phyloP scores from a whole-genome alignment of 768 basidiomycete genomes.

The Lactarius hatsudake region DNA sequence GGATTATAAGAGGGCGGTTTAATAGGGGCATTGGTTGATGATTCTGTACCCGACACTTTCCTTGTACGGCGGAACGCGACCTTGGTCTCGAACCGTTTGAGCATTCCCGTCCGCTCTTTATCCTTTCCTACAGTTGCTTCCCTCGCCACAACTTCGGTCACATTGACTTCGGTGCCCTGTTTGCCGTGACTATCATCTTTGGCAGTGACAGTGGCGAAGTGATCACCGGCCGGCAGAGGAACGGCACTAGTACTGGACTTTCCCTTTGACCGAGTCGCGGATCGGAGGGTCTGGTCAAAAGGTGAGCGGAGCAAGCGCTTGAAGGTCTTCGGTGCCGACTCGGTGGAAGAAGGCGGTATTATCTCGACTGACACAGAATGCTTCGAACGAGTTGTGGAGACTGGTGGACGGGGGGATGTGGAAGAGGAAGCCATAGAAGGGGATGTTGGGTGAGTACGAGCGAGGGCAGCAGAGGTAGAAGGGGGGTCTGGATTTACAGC shows the following conservation, averaged over 20 bases:
- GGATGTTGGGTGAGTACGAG: not conserved
- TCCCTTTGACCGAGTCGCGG: constrained; percentile 56
- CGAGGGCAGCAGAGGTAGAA: not conserved
- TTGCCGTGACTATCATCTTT: constrained; percentile 22
- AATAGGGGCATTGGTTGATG: constrained; percentile 41
- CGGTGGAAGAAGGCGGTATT: constrained; percentile 3
- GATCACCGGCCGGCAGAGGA: constrained; percentile 34
- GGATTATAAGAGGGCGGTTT: constrained; percentile 30
- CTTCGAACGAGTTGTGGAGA: constrained; percentile 20
- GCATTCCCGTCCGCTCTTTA: constrained; percentile 39
- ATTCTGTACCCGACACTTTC: constrained; percentile 40
- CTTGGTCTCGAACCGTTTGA: constrained; percentile 40
- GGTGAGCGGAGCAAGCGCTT: constrained; percentile 60
- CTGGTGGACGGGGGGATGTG: constrained; percentile 36
- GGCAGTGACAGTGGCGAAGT: constrained; percentile 43
- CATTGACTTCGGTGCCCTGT: not conserved
- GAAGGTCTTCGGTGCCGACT: constrained; percentile 52
- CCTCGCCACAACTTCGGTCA: constrained; percentile 10
- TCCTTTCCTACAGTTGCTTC: constrained; percentile 24
- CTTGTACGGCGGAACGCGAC: constrained; percentile 37
- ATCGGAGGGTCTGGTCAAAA: constrained; percentile 63
- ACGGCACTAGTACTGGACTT: constrained; percentile 36
- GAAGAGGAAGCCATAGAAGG: constrained; percentile 29
- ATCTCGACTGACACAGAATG: not conserved
- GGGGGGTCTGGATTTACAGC: constrained; percentile 18